phyloP scores from a whole-genome alignment of 768 basidiomycete species.

The Pleurotus giganteus region DNA sequence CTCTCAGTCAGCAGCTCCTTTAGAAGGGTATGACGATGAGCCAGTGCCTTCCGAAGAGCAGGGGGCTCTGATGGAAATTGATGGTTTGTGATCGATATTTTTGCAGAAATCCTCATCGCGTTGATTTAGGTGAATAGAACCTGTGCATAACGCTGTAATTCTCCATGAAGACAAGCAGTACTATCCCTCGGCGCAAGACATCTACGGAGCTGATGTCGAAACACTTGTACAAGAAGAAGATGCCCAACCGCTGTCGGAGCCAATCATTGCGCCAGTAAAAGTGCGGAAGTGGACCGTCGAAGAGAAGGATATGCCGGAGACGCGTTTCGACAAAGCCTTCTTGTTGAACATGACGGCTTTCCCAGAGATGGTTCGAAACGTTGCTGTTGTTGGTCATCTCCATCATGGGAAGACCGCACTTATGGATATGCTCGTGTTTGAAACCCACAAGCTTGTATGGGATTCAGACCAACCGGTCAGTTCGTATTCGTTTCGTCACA shows the following conservation, averaged over 20 bases:
- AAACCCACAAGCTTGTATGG: constrained; percentile 95
- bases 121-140: constrained; percentile 45
- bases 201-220: constrained; percentile 94
- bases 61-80: constrained; percentile 79
- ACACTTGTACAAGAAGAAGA: constrained; percentile 98
- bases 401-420: constrained; percentile 98
- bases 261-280: constrained; percentile 94
- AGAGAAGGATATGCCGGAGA: constrained; percentile 94
- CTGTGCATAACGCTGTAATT: constrained; percentile 77
- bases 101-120: constrained; percentile 13
- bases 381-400: constrained; percentile 93
- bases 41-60: constrained; percentile 52
- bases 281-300: constrained; percentile 93
- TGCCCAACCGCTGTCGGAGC: constrained; percentile 90
- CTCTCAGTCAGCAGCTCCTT: constrained; percentile 35
- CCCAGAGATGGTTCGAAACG: constrained; percentile 94
- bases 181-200: constrained; percentile 88
- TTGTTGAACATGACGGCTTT: constrained; percentile 87
- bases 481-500: constrained; percentile 13
- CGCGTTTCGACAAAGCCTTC: constrained; percentile 98
- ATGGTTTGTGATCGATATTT: constrained; percentile 47
- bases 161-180: constrained; percentile 98
- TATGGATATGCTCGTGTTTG: constrained; percentile 95
- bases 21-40: constrained; percentile 85
- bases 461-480: constrained; percentile 86